Evolutionary conservation across 164 flowering plant genomes (phyloP).

Genomic region (Nymphaea colorata): DNA sequence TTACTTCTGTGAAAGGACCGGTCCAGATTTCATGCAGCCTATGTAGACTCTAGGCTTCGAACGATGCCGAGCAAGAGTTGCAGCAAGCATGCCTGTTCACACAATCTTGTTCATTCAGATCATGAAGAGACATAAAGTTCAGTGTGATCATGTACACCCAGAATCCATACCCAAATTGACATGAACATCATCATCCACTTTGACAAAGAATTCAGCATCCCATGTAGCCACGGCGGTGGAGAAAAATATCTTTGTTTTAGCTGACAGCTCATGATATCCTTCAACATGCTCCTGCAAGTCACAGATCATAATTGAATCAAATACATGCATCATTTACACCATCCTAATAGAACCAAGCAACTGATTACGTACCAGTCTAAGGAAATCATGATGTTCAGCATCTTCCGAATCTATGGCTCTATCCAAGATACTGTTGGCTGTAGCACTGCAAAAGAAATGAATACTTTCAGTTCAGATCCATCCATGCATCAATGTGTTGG

Average conservation of each 20-base stretch:
- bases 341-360: neutral
- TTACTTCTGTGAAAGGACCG: slow-evolving; percentile 1
- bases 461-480: neutral
- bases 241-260: slow-evolving; percentile 87
- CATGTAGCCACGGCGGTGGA: slow-evolving; percentile 82
- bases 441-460: slow-evolving; percentile 32
- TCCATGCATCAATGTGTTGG: too few relatives aligned
- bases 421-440: slow-evolving; percentile 66
- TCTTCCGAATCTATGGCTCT: slow-evolving; percentile 76
- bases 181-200: slow-evolving; percentile 98
- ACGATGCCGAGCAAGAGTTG: slow-evolving; percentile 2
- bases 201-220: slow-evolving; percentile 93
- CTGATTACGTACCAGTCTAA: slow-evolving; percentile 45
- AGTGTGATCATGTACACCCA: neutral
- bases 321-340: neutral
- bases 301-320: slow-evolving; percentile 6
- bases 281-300: slow-evolving; percentile 63
- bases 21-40: slow-evolving; percentile 4
- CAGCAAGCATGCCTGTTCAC: neutral
- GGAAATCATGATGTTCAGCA: slow-evolving; percentile 65
- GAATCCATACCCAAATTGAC: slow-evolving; percentile 48
- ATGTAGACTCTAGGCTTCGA: slow-evolving; percentile 1
- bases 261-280: slow-evolving; percentile 87
- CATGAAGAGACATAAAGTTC: neutral
- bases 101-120: neutral